These are phyloP conservation scores for Thamnidium elegans DNA, from an alignment of 192 early-diverging fungal species.

Conservation along the genomic window DNA sequence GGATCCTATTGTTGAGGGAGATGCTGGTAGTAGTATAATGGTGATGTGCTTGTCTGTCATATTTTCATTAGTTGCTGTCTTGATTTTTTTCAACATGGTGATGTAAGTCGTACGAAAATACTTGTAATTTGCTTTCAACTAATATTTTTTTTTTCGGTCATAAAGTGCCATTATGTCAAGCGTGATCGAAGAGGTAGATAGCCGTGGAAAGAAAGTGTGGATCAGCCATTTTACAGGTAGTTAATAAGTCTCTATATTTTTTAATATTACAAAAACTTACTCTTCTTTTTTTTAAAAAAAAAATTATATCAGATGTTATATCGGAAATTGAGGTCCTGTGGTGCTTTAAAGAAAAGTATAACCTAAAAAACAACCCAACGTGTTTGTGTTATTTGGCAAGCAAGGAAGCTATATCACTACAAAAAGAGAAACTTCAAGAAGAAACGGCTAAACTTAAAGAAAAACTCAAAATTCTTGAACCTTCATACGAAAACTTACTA, in stretches of 20 bases:
- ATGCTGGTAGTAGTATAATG: constrained; percentile 3
- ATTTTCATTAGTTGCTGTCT: constrained; percentile 11
- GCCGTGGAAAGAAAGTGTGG: constrained; percentile 13
- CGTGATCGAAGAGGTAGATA: constrained; percentile 7
- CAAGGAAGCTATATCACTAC: too few species aligned
- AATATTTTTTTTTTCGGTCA: too few species aligned
- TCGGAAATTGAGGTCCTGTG: constrained; percentile 18
- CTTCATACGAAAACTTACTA: too few species aligned
- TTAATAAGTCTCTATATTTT: not conserved
- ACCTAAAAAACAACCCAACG: too few species aligned
- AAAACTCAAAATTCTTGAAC: not conserved
- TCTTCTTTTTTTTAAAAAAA: too few species aligned
- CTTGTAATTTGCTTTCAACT: too few species aligned
- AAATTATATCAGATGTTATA: constrained; percentile 4
- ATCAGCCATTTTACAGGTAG: constrained; percentile 18
- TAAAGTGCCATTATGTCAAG: too few species aligned
- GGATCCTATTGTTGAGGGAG: constrained; percentile 8
- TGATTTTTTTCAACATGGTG: too few species aligned
- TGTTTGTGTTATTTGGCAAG: too few species aligned
- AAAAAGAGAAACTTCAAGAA: too few species aligned
- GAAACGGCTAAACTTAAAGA: not conserved
- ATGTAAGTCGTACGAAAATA: too few species aligned
- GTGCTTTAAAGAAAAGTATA: too few species aligned
- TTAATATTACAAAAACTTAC: not conserved
- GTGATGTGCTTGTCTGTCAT: not conserved